A percentile compares a stretch with the other conserved stretches of the same genome.
Evolutionary conservation across 352 stramenopile genomes (phyloP).

Genomic region (Phytophthora litchii): DNA sequence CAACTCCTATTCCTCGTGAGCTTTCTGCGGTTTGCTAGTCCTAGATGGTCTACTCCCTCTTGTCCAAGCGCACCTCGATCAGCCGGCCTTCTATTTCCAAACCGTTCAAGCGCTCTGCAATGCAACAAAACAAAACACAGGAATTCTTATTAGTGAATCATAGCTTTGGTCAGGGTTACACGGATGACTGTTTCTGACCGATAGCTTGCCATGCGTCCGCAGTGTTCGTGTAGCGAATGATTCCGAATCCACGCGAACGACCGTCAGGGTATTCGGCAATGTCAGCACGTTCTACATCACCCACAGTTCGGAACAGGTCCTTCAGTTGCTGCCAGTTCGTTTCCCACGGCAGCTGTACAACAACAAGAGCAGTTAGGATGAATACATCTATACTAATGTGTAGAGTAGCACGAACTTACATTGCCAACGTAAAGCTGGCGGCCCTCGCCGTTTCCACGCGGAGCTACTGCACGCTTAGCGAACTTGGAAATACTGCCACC

Average conservation of each 20-base stretch:
- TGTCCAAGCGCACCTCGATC: slow-evolving; percentile 77
- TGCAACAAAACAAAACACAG: background rate
- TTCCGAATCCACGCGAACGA: slow-evolving; percentile 69
- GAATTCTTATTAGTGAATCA: slow-evolving; percentile 6
- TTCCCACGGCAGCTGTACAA: slow-evolving; percentile 63
- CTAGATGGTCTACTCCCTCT: slow-evolving; percentile 37
- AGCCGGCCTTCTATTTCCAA: slow-evolving; percentile 66
- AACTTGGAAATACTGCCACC: slow-evolving; percentile 76
- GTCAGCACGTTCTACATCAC: slow-evolving; percentile 72
- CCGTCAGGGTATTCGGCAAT: slow-evolving; percentile 64
- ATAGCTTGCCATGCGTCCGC: slow-evolving; percentile 64
- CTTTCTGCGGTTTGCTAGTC: slow-evolving; percentile 4
- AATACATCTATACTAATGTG: background rate
- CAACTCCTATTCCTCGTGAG: slow-evolving; percentile 21
- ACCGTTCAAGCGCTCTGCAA: slow-evolving; percentile 64
- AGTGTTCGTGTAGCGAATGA: slow-evolving; percentile 66
- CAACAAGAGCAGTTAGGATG: slow-evolving; percentile 3
- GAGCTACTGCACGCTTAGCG: slow-evolving; percentile 41
- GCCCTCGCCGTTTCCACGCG: slow-evolving; percentile 27
- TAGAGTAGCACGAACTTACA: slow-evolving; percentile 37
- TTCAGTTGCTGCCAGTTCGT: slow-evolving; percentile 76
- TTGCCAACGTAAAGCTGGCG: slow-evolving; percentile 81
- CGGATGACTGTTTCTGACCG: slow-evolving; percentile 41
- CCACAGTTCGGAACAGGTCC: slow-evolving; percentile 65
- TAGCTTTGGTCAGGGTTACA: background rate